Evolutionary conservation across 1,139 yeast species (phyloP), one percentile per base, ranked within the genome.

Genomic region (Taphrina flavorubra): DNA sequence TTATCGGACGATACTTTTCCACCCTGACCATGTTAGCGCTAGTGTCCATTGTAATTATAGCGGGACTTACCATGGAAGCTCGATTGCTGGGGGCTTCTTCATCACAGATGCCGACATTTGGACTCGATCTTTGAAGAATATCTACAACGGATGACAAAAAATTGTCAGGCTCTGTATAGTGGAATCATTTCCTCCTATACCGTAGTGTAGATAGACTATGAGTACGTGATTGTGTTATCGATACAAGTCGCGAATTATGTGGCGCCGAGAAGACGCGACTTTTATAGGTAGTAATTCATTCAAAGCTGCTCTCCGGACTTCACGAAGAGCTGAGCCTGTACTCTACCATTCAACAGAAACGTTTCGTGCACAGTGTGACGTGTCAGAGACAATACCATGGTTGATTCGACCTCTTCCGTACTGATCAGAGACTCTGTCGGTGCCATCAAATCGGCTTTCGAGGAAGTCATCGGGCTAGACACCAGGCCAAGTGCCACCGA

Each of bases 1-100:
- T 79, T 62, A 84, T 82, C 0, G 99, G 99, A 71, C 99, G 86
- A 77, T 94, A 94, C 76, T 94, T 94, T 75, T 94, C 99, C 18
- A 94, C 98, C 99, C 97, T 72, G 7, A 18, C 31, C 34, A 53
- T 25, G 55, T 7, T n/a, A 18, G 16, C 10, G 8, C 61, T 62
- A 16, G 36, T n/a, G n/a, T n/a, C 13, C 18, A 20, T 1, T n/a
- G 18, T 31, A 13, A 34, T 34, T 34, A 13, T 16, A 5, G 39
- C 5, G 46, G 47, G 6, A 40, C 61, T 16, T 31, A 66, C 70
- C 70, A 68, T 8, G 70, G 70, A 51, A 68, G 57, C 25, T 68
- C 70, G 18, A 63, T 63, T 11, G 67, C 67, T 11, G 67, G 67
- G 2, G 62, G 53, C 55, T 53, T 36, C 20, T 63, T 55, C 25